These are phyloP conservation scores for Aureobasidium sp. DNA, from an alignment of 2,329 filamentous ascomycete genomes.

Conservation along the genomic window DNA sequence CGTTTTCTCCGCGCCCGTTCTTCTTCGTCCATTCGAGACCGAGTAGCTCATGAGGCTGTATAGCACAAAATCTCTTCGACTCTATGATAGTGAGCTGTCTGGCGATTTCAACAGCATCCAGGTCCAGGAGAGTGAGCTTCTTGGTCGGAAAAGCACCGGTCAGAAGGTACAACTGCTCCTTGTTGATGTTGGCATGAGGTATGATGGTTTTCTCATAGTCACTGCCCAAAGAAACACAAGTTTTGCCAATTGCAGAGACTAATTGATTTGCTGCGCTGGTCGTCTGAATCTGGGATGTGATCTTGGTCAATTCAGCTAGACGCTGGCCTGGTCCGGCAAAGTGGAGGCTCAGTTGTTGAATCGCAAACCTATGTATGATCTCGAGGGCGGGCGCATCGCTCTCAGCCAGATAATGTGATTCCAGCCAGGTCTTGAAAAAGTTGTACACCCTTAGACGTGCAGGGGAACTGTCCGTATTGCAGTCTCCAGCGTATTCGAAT, in stretches of 20 bases:
- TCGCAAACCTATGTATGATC: constrained; percentile 73
- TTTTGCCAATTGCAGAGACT: constrained; percentile 85
- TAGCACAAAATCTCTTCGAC: constrained; percentile 83
- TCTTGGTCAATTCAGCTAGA: constrained; percentile 71
- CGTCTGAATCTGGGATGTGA: constrained; percentile 47
- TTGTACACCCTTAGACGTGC: constrained; percentile 92
- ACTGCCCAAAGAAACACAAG: constrained; percentile 65
- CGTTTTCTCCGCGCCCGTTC: constrained; percentile 73
- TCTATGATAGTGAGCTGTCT: constrained; percentile 90
- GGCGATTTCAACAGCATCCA: constrained; percentile 81
- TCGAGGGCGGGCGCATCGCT: constrained; percentile 69
- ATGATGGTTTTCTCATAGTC: constrained; percentile 42
- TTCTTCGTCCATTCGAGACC: constrained; percentile 90
- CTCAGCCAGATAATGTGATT: constrained; percentile 86
- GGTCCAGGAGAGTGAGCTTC: neutral
- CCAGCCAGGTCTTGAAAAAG: constrained; percentile 93
- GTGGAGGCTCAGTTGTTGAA: constrained; percentile 58
- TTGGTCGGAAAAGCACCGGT: constrained; percentile 27
- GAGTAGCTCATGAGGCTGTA: constrained; percentile 84
- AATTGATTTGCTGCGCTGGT: constrained; percentile 35
- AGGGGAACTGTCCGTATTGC: constrained; percentile 64
- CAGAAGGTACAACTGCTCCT: constrained; percentile 67
- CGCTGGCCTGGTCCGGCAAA: constrained; percentile 73
- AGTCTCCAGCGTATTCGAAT: constrained; percentile 84
- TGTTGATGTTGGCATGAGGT: constrained; percentile 60